Base-by-base conservation (phyloP, 108 stramenopile genomes). In the Cylindrotheca closterium region DNA sequence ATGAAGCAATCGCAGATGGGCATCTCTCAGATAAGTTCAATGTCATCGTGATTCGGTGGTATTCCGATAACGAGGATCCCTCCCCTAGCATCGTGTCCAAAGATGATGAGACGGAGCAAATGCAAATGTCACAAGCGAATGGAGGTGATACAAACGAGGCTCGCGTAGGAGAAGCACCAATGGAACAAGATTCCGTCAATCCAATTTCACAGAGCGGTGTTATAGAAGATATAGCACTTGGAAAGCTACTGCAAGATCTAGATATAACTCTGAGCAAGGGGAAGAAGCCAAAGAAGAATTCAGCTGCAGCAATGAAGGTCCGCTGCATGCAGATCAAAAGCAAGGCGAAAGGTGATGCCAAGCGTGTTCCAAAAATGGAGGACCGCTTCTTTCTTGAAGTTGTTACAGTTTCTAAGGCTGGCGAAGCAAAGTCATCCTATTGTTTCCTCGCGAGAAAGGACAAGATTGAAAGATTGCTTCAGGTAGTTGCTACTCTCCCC, bases 351-450 rank as follows among this genome's bases (percentile, higher is more conserved):
- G 82, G 82, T 17, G 75, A 83, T 47, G 58, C 46, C 37, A 79
- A 79, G 49, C 62, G 79, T 12, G 54, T 80, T n/a, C 50, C 67
- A 0, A 72, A 73, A 8, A 48, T 77, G 56, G 49, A 56, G 23
- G 67, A 79, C 26, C 66, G 82, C 17, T 68, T 79, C 51, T 83
- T 73, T 30, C 51, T 92, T 7, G 79, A 87, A 34, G 63, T 81
- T 7, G 60, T 88, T 26, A 19, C 69, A 18, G 74, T 80, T 59
- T 22, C 30, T 32, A 1, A 21, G 0, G 22, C 65, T 18, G 30
- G 56, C 1, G 48, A 51, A 47, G 51, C 63, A 4, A 31, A 42
- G 26, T 60, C 48, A 0, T 30, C 27, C 22, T 47, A 15, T 19
- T 23, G 42, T 30, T 83, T 83, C 47, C 61, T 82, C 24, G 79